These are phyloP conservation scores for Oidiodendron maius DNA, from an alignment of 495 filamentous ascomycete species.

Conservation along the genomic window DNA sequence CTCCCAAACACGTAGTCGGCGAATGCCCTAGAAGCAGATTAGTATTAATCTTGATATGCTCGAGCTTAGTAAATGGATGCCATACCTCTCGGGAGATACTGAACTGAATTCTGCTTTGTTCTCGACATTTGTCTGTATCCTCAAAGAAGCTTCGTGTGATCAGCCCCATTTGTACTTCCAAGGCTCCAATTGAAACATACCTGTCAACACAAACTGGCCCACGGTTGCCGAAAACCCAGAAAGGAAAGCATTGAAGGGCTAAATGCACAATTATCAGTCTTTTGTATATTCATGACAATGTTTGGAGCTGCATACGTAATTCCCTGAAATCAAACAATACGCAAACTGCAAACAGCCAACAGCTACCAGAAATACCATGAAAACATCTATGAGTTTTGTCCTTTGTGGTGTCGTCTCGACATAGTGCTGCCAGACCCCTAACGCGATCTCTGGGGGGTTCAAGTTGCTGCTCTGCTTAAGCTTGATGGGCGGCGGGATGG, in stretches of 20 bases:
- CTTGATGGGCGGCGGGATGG: slow-evolving; percentile 8
- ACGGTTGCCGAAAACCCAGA: slow-evolving; percentile 92
- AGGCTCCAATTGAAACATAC: slow-evolving; percentile 34
- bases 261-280: slow-evolving; percentile 15
- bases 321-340: slow-evolving; percentile 88
- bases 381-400: slow-evolving; percentile 85
- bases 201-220: slow-evolving; percentile 94
- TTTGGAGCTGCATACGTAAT: slow-evolving; percentile 66
- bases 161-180: not conserved
- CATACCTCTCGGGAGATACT: slow-evolving; percentile 66
- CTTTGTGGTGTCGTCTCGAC: slow-evolving; percentile 74
- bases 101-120: slow-evolving; percentile 64
- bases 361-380: slow-evolving; percentile 83
- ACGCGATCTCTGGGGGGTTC: slow-evolving; percentile 34
- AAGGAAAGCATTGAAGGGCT: slow-evolving; percentile 99
- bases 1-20: slow-evolving; percentile 95
- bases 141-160: slow-evolving; percentile 52
- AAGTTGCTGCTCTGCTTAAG: slow-evolving; percentile 13
- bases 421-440: slow-evolving; percentile 70
- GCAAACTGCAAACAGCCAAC: slow-evolving; percentile 86
- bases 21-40: slow-evolving; percentile 62
- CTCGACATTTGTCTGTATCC: slow-evolving; percentile 83
- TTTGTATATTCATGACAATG: slow-evolving; percentile 10
- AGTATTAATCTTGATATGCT: not conserved
- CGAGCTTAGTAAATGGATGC: not conserved